Percentiles rank a stretch among this genome's conserved stretches.
These are phyloP conservation scores for Plasmodium chabaudi DNA, from an alignment of 169 alveolate genomes.

Conservation along the genomic window DNA sequence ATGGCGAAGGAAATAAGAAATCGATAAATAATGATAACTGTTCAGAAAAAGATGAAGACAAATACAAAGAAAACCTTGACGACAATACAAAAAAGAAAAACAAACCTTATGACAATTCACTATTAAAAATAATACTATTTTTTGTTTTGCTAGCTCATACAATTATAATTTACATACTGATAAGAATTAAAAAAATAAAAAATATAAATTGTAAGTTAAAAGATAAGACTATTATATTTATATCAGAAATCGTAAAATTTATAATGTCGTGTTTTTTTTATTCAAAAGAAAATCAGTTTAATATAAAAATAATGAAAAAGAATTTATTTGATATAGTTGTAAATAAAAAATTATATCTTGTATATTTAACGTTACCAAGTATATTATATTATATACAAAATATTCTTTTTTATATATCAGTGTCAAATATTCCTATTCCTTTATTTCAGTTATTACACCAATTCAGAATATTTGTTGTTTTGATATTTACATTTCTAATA, in stretches of 20 bases:
- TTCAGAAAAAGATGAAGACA: neutral
- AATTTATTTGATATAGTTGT: neutral
- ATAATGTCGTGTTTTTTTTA: slow-evolving; percentile 10
- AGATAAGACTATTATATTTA: slow-evolving; percentile 45
- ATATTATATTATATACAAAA: slow-evolving; percentile 55
- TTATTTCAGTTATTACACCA: slow-evolving; percentile 62
- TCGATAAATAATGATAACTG: neutral
- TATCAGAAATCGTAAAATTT: slow-evolving; percentile 47
- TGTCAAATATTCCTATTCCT: slow-evolving; percentile 49
- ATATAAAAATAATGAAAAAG: slow-evolving; percentile 4
- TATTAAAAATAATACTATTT: slow-evolving; percentile 5
- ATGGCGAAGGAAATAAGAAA: too few relatives aligned
- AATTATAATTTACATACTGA: slow-evolving; percentile 2
- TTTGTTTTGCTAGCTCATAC: slow-evolving; percentile 23
- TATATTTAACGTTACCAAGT: slow-evolving; percentile 41
- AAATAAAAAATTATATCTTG: slow-evolving; percentile 5
- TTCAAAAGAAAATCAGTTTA: slow-evolving; percentile 27
- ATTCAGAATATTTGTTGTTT: slow-evolving; percentile 36
- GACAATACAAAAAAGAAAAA: too few relatives aligned
- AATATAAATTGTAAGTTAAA: slow-evolving; percentile 36
- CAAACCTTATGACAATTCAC: too few relatives aligned
- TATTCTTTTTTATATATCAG: slow-evolving; percentile 38
- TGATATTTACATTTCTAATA: slow-evolving; percentile 32
- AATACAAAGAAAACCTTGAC: neutral
- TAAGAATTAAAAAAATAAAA: slow-evolving; percentile 32